phyloP scores from a whole-genome alignment of 2,329 filamentous ascomycete genomes.

The Venturia aucupariae region DNA sequence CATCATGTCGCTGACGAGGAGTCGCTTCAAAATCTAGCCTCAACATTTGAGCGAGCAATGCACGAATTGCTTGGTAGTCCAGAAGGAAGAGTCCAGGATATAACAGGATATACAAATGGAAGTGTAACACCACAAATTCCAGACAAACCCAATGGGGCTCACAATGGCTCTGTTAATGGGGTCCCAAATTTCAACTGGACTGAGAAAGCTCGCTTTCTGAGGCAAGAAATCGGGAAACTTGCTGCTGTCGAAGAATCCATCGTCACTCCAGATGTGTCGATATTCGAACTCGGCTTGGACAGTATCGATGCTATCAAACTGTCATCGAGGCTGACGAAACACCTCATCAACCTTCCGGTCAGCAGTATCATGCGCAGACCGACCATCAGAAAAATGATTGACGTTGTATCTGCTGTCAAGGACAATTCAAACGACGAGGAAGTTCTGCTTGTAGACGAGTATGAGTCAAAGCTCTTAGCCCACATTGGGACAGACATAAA shows the following conservation, averaged over 20 bases:
- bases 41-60: constrained; percentile 34
- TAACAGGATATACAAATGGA: neutral
- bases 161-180: neutral
- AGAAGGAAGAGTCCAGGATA: constrained; percentile 16
- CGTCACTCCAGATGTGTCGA: constrained; percentile 51
- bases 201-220: constrained; percentile 42
- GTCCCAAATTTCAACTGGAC: constrained; percentile 49
- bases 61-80: constrained; percentile 28
- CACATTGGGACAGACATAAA: neutral
- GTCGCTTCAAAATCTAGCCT: constrained; percentile 32
- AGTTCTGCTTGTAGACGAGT: neutral
- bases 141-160: neutral
- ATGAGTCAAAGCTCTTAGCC: neutral
- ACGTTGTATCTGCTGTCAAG: neutral
- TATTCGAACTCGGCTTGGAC: constrained; percentile 79
- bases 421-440: neutral
- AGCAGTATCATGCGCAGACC: constrained; percentile 67
- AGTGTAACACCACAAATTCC: neutral
- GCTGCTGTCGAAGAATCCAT: constrained; percentile 43
- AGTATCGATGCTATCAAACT: constrained; percentile 88
- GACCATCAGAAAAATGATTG: constrained; percentile 53
- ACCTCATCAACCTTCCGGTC: constrained; percentile 54
- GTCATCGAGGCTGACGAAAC: constrained; percentile 58
- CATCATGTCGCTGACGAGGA: constrained; percentile 30
- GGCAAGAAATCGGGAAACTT: constrained; percentile 54